Base-by-base conservation (phyloP, 768 basidiomycete genomes). In the Agrocybe chaxingu region DNA sequence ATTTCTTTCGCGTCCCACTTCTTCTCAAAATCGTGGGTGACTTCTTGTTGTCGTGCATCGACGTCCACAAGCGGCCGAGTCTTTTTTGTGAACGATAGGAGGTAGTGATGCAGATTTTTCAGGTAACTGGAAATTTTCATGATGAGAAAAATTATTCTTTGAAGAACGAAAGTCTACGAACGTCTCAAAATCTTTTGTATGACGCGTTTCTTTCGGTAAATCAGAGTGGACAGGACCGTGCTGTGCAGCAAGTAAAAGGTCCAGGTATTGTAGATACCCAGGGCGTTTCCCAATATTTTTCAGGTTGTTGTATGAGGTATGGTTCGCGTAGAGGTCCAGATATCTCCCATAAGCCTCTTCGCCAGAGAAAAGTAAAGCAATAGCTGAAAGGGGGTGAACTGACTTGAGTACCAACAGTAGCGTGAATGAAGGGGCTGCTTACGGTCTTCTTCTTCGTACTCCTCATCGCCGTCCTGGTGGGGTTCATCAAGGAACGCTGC, bases 321-420 rank as follows among this genome's bases (percentile, higher is more conserved):
- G 97, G 52, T 90, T 85, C 44, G 84, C 75, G 66, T 98, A 91
- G 50, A 99, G 67, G 67, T 99, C 97, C 53, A 98, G 80, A 65
- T 96, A 98, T 69, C 90, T 90, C 45, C 97, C 97, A 58, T 95
- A 92, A 7, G 80, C 80, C 65, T 99, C 97, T 73, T 98, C 96
- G 32, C 97, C 97, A 9, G 95, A 96, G 72, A 99, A 99, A 58
- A 96, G 68, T 44, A 90, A 69, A 33, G 88, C 85, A 48, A 92
- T 76, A 47, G 88, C 91, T 92, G 54, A 33, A 50, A 44, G 48
- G 8, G 53, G 33, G 53, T 39, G 45, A 19, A 52, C 12, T 57
- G 30, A 37, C 3, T 36, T 34, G 29, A 54, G 37, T 36, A 45
- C 16, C 49, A 3, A 4, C 36, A 35, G 3, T 16, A 50, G 41